phyloP scores from a whole-genome alignment of 257 asterid genomes.

The Capsicum baccatum region DNA sequence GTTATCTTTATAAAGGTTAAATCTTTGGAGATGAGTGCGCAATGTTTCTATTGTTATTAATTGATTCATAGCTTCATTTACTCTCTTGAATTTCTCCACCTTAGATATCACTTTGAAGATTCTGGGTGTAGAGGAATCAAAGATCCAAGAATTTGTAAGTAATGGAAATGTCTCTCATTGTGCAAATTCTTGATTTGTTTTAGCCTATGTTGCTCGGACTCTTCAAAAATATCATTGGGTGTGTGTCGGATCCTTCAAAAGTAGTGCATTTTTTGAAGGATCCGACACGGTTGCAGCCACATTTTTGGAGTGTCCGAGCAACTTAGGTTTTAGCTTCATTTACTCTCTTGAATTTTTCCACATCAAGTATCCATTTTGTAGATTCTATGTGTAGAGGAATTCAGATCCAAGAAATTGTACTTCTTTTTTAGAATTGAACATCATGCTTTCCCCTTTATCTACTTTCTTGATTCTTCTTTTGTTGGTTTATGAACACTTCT shows the following conservation, averaged over 20 bases:
- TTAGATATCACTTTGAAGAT: constrained; percentile 24
- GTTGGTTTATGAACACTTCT: not conserved
- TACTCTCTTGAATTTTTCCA: not conserved
- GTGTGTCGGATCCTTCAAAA: too few species aligned
- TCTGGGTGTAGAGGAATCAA: constrained; percentile 19
- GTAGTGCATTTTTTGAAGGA: too few species aligned
- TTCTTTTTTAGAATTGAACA: not conserved
- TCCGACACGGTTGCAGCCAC: too few species aligned
- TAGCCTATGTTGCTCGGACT: too few species aligned
- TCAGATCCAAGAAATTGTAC: not conserved
- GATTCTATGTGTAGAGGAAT: not conserved
- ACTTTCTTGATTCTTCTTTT: not conserved
- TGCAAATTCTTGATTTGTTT: not conserved
- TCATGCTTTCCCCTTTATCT: not conserved
- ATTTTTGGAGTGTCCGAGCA: too few species aligned
- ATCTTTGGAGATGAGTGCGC: not conserved
- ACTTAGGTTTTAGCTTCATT: not conserved
- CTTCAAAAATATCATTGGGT: too few species aligned
- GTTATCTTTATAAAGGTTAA: not conserved
- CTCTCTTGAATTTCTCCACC: constrained; percentile 24
- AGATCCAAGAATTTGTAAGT: constrained; percentile 9
- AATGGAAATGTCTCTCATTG: not conserved
- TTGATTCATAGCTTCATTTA: constrained; percentile 2
- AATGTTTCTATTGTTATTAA: not conserved
- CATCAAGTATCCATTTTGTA: not conserved